Base-by-base conservation (phyloP, 2,329 filamentous ascomycete genomes). In the Alternaria solani region DNA sequence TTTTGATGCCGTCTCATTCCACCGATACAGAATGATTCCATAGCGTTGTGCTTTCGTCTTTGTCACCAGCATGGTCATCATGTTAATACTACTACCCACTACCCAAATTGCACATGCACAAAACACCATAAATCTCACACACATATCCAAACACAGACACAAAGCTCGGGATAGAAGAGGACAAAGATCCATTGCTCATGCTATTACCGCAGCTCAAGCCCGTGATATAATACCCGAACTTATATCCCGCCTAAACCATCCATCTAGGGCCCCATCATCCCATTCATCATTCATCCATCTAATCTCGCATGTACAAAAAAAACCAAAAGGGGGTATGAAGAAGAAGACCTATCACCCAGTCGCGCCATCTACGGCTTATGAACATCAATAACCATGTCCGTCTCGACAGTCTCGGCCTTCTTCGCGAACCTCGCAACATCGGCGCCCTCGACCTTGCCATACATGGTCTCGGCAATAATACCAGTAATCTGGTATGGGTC, bases 401-500 rank as follows among this genome's bases (percentile, higher is more conserved):
- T 62, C 60, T 80, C 76, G 18, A 75, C 72, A 4, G 65, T 43
- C 16, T 75, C 74, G 26, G 75, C 72, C 55, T 77, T 65, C n/a
- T 65, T 64, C 51, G 73, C 75, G 67, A 80, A 81, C 67, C 73
- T 74, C 62, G 75, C 76, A 44, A 85, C 75, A 61, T 84, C 80
- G 51, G 79, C 78, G 62, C 83, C 82, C 64, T 84, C 81, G 65
- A 81, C 78, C 77, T 81, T 83, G 61, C 83, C 83, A 72, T 78
- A 83, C 68, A 84, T 72, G 59, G 90, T 92, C 81, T 93, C 90
- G 79, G 92, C 90, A 64, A 94, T 89, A 75, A 93, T 91, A 81
- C 89, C 91, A 64, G 91, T 89, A 75, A 89, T 92, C 81, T 93
- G 91, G 83, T 96, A 95, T 62, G 92, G 92, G 81, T 94, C 91